Conservation (phyloP, 805 yeast species). For the Yarrowia deformans region DNA sequence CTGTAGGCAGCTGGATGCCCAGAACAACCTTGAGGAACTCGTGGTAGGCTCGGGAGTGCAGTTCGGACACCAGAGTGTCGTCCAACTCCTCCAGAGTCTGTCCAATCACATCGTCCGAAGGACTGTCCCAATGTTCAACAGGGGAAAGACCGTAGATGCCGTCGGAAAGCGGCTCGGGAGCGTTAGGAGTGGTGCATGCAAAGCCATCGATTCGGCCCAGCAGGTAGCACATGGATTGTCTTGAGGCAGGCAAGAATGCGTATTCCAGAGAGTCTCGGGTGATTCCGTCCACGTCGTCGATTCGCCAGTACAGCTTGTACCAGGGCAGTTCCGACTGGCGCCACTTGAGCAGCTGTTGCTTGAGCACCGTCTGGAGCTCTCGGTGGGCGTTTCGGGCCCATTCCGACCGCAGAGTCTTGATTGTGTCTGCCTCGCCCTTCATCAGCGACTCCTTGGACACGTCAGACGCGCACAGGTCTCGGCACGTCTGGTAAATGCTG, state of each 20-base stretch:
- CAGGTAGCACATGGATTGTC: constrained; percentile 47
- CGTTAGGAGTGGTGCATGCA: constrained; percentile 37
- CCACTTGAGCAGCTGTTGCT: constrained; percentile 45
- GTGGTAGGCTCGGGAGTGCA: constrained; percentile 47
- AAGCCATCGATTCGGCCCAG: constrained; percentile 48
- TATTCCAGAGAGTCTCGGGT: constrained; percentile 42
- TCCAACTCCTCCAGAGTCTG: constrained; percentile 39
- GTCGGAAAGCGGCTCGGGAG: constrained; percentile 14
- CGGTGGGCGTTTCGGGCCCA: constrained; percentile 53
- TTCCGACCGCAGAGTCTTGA: constrained; percentile 43
- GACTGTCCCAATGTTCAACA: constrained; percentile 15
- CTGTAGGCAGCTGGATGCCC: constrained; percentile 51
- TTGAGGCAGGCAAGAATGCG: constrained; percentile 47
- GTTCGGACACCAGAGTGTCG: constrained; percentile 41
- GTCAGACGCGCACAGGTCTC: constrained; percentile 37
- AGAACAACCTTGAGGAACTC: constrained; percentile 44
- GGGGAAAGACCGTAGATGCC: constrained; percentile 18
- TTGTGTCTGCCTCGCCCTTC: constrained; percentile 41
- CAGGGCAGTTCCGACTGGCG: constrained; percentile 47
- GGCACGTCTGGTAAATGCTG: constrained; percentile 23
- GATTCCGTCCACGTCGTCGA: constrained; percentile 51
- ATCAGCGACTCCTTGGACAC: constrained; percentile 31
- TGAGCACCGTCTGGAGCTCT: constrained; percentile 51
- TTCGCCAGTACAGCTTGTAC: constrained; percentile 51
- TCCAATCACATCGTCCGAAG: constrained; percentile 36